Base-by-base conservation (phyloP, 2,329 filamentous ascomycete species). In the Cladophialophora bantiana region DNA sequence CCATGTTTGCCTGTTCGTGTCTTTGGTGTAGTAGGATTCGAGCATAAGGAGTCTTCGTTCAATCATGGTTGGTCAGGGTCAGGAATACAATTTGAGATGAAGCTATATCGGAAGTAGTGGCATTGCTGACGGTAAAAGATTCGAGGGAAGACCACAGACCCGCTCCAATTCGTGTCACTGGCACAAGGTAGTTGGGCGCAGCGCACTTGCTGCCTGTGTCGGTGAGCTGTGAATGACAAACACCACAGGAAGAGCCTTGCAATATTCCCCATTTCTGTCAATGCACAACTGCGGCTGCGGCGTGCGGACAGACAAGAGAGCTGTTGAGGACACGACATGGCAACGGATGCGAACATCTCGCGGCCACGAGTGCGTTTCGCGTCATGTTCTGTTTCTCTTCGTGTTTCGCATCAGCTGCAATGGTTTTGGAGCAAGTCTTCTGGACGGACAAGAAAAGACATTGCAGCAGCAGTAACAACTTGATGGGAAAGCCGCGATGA, bases 41-140 rank as follows among this genome's bases (percentile, higher is more conserved):
- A 69, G 63, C 34, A 69, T 58, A 26, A 69, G 40, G 20, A 69
- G 64, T 38, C 64, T 59, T 58, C 67, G 36, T 58, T 69, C 67
- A 40, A 40, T 18, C 67, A 69, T 68, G 7, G 32, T 64, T 38
- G 9, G 7, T 38, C 36, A 31, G 7, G n/a, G 20, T 36, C 15
- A 36, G 35, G 6, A 38, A 57, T 61, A 52, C 48, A 15, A 35
- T 12, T 31, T n/a, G 31, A 35, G 38, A 35, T 7, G 35, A 45
- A 63, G 26, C 40, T 20, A 45, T 20, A 59, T 20, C 35, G 4
- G 32, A 61, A 26, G 15, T 53, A 18, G 20, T 20, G 18, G 42
- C 12, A 13, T 10, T 20, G 42, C 20, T 18, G 20, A 18, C 18
- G 12, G 42, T 20, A 10, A 20, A 48, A 10, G n/a, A 9, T 4